Evolutionary conservation across 805 yeast species (phyloP).

Genomic region (Tanozyma kutaoensis): DNA sequence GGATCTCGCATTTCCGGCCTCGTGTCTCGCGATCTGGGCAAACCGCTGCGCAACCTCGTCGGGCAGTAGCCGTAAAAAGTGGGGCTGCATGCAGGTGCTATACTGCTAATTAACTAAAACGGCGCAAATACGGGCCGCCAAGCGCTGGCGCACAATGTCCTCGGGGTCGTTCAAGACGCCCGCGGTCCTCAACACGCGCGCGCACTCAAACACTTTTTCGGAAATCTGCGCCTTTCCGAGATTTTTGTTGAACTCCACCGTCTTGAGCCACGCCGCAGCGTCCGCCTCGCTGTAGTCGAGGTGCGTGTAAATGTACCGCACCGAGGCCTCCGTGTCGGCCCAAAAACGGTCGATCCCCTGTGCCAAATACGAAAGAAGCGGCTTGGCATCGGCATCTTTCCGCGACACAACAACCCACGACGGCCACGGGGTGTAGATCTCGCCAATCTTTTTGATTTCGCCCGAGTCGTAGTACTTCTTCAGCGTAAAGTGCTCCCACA

Average conservation of each 20-base stretch:
- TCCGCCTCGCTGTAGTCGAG: slow-evolving; percentile 70
- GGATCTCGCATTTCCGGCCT: too few species aligned
- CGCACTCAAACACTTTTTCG: slow-evolving; percentile 40
- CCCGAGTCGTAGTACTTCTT: slow-evolving; percentile 70
- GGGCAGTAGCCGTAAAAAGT: too few species aligned
- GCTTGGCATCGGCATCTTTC: slow-evolving; percentile 19
- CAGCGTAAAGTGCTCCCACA: slow-evolving; percentile 94
- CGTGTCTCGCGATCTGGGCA: too few species aligned
- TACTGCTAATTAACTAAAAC: too few species aligned
- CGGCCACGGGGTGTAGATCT: slow-evolving; percentile 93
- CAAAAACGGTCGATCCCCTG: slow-evolving; percentile 60
- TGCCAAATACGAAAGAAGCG: slow-evolving; percentile 42
- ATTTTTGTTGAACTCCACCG: slow-evolving; percentile 48
- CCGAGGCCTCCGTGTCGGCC: slow-evolving; percentile 47
- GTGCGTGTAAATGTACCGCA: slow-evolving; percentile 47
- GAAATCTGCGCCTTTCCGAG: slow-evolving; percentile 23
- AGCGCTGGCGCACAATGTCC: slow-evolving; percentile 12
- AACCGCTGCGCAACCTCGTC: too few species aligned
- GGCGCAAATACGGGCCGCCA: too few species aligned
- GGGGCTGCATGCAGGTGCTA: too few species aligned
- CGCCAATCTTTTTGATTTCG: slow-evolving; percentile 75
- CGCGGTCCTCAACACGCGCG: slow-evolving; percentile 44
- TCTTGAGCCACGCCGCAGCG: slow-evolving; percentile 69
- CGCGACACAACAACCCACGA: slow-evolving; percentile 73
- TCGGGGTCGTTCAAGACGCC: slow-evolving; percentile 35